These are phyloP conservation scores for Peronosclerospora sorghi DNA, from an alignment of 352 stramenopile species.

Conservation along the genomic window DNA sequence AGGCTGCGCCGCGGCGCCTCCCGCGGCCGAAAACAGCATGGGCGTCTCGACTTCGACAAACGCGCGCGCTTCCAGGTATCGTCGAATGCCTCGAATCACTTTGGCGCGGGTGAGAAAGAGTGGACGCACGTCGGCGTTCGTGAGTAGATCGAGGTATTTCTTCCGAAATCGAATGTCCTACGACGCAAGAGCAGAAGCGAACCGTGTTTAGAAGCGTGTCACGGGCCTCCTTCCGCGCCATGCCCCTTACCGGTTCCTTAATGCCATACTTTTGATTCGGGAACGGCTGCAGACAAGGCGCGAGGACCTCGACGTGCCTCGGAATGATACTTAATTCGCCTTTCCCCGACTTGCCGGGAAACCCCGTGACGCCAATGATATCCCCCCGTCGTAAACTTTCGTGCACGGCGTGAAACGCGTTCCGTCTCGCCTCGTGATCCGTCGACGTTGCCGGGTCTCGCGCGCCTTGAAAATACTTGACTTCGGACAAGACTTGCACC, in stretches of 20 bases:
- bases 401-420: conserved; percentile 49
- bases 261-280: conserved; percentile 92
- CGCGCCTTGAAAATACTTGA: conserved; percentile 54
- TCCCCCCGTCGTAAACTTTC: conserved; percentile 69
- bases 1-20: conserved; percentile 93
- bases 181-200: conserved; percentile 25
- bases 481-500: conserved; percentile 68
- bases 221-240: neutral
- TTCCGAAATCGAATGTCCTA: conserved; percentile 96
- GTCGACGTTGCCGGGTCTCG: conserved; percentile 7
- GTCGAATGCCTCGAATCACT: conserved; percentile 48
- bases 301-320: conserved; percentile 86
- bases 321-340: conserved; percentile 79
- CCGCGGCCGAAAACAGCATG: conserved; percentile 97
- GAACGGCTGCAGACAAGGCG: conserved; percentile 88
- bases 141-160: conserved; percentile 97
- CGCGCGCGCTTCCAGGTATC: conserved; percentile 55
- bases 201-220: neutral
- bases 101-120: conserved; percentile 91
- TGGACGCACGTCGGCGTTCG: conserved; percentile 87
- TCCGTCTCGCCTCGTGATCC: conserved; percentile 26
- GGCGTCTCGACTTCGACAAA: conserved; percentile 94
- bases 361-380: conserved; percentile 68
- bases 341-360: conserved; percentile 73
- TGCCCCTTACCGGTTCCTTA: conserved; percentile 71